Percentiles rank a stretch among this genome's conserved stretches.
These are phyloP conservation scores for Chlamydomonas sp. DNA, from an alignment of 139 green algal species.

Conservation along the genomic window DNA sequence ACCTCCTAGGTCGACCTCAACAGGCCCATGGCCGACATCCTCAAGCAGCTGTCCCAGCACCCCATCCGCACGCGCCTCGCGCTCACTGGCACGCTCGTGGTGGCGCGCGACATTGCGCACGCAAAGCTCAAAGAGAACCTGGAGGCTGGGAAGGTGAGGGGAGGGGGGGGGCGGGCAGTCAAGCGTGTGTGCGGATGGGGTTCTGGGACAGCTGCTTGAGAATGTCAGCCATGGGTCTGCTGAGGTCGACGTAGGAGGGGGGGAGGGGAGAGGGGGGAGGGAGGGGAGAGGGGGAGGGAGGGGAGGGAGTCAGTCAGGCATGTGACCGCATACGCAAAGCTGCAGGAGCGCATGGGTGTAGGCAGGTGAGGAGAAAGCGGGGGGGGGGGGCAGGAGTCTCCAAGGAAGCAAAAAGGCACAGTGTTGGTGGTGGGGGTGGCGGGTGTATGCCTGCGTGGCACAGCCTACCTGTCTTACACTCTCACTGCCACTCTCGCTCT, in stretches of 20 bases:
- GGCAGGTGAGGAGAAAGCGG: no score
- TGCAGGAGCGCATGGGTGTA: no score
- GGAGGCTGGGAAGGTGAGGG: slow-evolving; percentile 9
- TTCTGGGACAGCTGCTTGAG: no score
- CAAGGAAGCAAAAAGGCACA: neutral
- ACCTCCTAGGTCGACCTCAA: slow-evolving; percentile 35
- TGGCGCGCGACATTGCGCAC: slow-evolving; percentile 42
- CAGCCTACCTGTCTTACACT: no score
- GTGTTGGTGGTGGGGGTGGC: neutral
- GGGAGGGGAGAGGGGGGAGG: neutral
- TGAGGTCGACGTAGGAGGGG: neutral
- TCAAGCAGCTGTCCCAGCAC: slow-evolving; percentile 21
- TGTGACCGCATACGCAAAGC: no score
- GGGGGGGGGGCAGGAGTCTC: neutral
- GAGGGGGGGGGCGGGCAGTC: no score
- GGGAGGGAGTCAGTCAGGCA: no score
- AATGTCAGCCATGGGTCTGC: no score
- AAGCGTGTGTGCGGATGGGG: no score
- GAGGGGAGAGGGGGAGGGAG: neutral
- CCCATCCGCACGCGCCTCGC: slow-evolving; percentile 36
- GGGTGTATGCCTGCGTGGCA: neutral
- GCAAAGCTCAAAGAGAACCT: slow-evolving; percentile 33
- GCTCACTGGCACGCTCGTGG: slow-evolving; percentile 33
- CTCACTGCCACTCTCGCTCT: no score
- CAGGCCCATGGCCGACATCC: slow-evolving; percentile 31